Evolutionary conservation across 2,329 filamentous ascomycete species (phyloP), one percentile per base, ranked within the genome.

Genomic region (Xylariaceae sp.): DNA sequence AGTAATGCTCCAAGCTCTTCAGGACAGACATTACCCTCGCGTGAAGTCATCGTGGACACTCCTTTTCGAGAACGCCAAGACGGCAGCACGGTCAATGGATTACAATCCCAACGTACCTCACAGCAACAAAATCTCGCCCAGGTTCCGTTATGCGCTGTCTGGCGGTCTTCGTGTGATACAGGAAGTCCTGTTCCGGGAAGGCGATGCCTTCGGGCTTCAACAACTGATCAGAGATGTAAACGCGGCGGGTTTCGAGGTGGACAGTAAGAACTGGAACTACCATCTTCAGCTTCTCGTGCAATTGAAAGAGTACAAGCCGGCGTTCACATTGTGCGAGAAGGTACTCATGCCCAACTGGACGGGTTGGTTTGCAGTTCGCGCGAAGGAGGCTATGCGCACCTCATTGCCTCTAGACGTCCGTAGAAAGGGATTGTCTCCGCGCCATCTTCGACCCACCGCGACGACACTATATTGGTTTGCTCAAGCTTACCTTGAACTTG

Each of bases 231-330:
- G 78, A 18, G 73, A 80, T n/a, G 76, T 92, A 9, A 76, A 83
- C 7, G 70, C 72, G 1, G 79, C 81, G 47, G 93, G 92, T 9
- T 97, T 93, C 76, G 76, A 78, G 34, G 74, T 97, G 59, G 87
- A 90, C 69, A 87, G 83, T 70, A 82, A 81, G 67, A 92, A 90
- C 66, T 96, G 91, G 91, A 94, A 96, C 71, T 79, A 82, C 54
- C 86, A 89, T 64, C 81, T 96, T 57, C 84, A 88, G 67, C 74
- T 80, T 54, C 83, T 97, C 34, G 83, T 85, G 23, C 76, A 79
- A 11, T 78, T 85, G 56, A 80, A 81, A 51, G 78, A 81, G 51
- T 81, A 82, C 67, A 74, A 83, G 52, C 79, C 87, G 17, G 92
- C 92, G 44, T 96, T 94, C 74, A 71, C 76, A 18, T 75, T 87